Percentiles rank a stretch among this genome's conserved stretches.
Conservation (phyloP, 495 filamentous ascomycete species). For the Penicillium argentinense region DNA sequence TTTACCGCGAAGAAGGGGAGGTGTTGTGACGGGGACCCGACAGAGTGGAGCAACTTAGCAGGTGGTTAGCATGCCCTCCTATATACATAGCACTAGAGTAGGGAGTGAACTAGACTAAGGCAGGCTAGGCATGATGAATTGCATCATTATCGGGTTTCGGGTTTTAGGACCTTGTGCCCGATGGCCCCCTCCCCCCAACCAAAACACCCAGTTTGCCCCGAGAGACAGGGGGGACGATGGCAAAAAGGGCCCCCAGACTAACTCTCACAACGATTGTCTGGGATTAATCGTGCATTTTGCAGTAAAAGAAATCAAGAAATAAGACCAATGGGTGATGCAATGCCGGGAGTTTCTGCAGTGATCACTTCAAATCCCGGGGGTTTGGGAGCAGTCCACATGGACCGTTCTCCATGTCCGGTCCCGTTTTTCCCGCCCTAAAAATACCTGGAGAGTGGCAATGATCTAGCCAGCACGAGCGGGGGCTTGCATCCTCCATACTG, state of each 20-base stretch:
- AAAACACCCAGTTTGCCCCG: no score
- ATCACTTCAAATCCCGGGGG: not conserved
- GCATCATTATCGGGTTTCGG: not conserved
- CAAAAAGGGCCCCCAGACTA: not conserved
- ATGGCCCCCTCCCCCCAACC: no score
- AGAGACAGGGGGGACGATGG: not conserved
- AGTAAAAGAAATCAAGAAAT: not conserved
- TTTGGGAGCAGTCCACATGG: not conserved
- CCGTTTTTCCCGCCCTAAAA: not conserved
- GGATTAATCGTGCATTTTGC: not conserved
- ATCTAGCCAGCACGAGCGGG: no score
- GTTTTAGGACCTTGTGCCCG: not conserved
- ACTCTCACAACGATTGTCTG: not conserved
- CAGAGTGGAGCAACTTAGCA: not conserved
- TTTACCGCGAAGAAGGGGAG: not conserved
- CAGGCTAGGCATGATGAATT: not conserved
- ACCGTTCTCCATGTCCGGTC: not conserved
- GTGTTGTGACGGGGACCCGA: not conserved
- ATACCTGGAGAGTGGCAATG: not conserved
- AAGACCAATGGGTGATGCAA: not conserved
- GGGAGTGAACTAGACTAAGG: no score
- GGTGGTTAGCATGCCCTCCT: no score
- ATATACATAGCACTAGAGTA: no score
- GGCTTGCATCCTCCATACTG: no score
- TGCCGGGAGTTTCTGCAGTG: not conserved